Evolutionary conservation across 371 early-diverging fungal species (phyloP), one percentile per base, ranked within the genome.

Genomic region (Mucor ambiguus): DNA sequence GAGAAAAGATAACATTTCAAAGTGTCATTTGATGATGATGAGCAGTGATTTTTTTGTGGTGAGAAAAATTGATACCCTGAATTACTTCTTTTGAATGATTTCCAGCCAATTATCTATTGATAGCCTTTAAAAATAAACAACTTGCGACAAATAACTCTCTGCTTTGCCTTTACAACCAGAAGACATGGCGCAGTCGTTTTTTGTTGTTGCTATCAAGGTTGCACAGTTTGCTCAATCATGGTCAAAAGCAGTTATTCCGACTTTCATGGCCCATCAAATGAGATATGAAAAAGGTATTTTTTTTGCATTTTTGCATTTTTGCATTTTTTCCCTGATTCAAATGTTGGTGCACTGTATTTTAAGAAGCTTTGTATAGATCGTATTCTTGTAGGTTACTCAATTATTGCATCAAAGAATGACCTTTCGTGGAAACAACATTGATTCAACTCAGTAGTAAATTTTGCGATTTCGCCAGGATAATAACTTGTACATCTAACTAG

Each of bases 11-110:
- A 52, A 9, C 22, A 46, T 22, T 46, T 6, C 9, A 22, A 28
- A 10, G 16, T 52, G 24, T 52, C 52, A 52, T 52, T 52, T 52
- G 52, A 52, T 52, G 52, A 28, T 52, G 52, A 52, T 52, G 28
- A 52, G 52, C 52, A 52, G 28, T 52, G 52, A 52, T 52, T 14
- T 26, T 6, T 52, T 49, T 52, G 12, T 26, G 9, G 12, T 52
- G 52, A 52, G 52, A 49, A 49, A 49, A 49, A 24, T 12, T 12
- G 4, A 12, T 52, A 14, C 41, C 28, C 26, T 26, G 28, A 26
- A 49, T 28, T 52, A 16, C 28, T 52, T 16, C 12, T 28, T 52
- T 52, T 52, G 16, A 16, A 52, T 28, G 28, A 12, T 4, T 28
- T 28, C 26, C 3, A 46, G 9, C 20, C 24, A 46, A 52, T 26